phyloP scores from a whole-genome alignment of 129 eudicot species.

The Lactuca saligna region DNA sequence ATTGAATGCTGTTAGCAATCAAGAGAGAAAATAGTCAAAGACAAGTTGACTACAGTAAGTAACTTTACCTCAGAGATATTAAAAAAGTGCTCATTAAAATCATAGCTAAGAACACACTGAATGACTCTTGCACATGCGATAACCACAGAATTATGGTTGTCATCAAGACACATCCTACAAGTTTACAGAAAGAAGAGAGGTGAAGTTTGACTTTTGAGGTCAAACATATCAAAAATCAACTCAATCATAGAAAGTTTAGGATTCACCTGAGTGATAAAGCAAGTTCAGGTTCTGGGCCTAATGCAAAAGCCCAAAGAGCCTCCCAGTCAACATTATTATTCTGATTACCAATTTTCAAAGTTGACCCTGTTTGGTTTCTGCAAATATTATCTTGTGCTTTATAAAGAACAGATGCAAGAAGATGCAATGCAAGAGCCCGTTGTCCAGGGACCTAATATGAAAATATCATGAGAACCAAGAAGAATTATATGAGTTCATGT shows the following conservation, averaged over 20 bases:
- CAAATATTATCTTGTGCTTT: constrained; percentile 54
- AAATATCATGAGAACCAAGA: constrained; percentile 18
- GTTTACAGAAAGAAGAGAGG: constrained; percentile 1
- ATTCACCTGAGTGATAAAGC: constrained; percentile 75
- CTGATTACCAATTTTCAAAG: constrained; percentile 32
- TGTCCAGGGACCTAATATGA: constrained; percentile 84
- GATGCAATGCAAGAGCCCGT: constrained; percentile 80
- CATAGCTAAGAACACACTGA: constrained; percentile 64
- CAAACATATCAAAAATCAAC: constrained; percentile 2
- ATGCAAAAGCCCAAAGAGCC: constrained; percentile 93
- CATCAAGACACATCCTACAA: constrained; percentile 88
- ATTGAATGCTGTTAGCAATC: constrained; percentile 16
- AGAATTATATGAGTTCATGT: constrained; percentile 5
- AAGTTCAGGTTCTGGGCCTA: constrained; percentile 99
- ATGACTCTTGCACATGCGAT: constrained; percentile 84
- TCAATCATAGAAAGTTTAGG: neutral
- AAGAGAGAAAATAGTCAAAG: neutral
- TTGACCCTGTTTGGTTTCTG: constrained; percentile 40
- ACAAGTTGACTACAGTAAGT: constrained; percentile 1
- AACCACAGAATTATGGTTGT: constrained; percentile 87
- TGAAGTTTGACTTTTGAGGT: neutral
- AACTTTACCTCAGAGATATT: constrained; percentile 67
- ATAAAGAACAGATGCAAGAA: constrained; percentile 77
- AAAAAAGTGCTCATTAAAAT: constrained; percentile 61
- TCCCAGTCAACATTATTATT: constrained; percentile 70